Base-by-base conservation (phyloP, 2,329 filamentous ascomycete species). In the Aspergillus melleus region DNA sequence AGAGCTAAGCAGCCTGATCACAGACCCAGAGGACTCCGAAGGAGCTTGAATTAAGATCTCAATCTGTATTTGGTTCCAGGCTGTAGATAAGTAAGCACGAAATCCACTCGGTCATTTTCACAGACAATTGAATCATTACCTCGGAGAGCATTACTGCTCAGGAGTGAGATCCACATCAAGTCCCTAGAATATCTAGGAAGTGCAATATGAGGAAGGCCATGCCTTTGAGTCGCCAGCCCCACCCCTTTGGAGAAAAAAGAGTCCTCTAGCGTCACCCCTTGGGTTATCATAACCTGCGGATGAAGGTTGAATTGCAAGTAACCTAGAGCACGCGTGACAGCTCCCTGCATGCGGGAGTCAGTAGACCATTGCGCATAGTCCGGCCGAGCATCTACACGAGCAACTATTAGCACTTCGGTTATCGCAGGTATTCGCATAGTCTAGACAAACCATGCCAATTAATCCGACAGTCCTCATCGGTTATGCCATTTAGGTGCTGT, bases 31-130 rank as follows among this genome's bases (percentile, higher is more conserved):
- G 20, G 89, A 88, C 9, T 83, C 82, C 3, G 86, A 78, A 6
- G 87, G 84, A 1, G 90, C 91, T 60, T 96, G 91, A 9, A 98
- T 85, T 12, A 97, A 75, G 55, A 99, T 90, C 64, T 98, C 92
- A 62, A 98, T 82, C 42, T 83, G 86, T 5, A 91, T 81, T 51
- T 86, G 84, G 72, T 94, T 88, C 93, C 93, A 97, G 36, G 85
- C 89, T 88, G 70, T 61, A 11, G 11, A 42, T 24, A 10, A 62
- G 61, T 16, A 16, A 52, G 52, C 39, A 20, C 36, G 19, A 36
- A 50, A 19, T 42, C 24, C 29, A 22, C n/a, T 10, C 20, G 5
- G 20, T 36, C 29, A 30, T 10, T 52, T 22, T 12, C 16, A 20
- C 20, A 20, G 10, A 24, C 14, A 4, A n/a, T 36, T 36, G 6